Base-by-base conservation (phyloP, 2,329 filamentous ascomycete genomes). In the Penicillium sp. region DNA sequence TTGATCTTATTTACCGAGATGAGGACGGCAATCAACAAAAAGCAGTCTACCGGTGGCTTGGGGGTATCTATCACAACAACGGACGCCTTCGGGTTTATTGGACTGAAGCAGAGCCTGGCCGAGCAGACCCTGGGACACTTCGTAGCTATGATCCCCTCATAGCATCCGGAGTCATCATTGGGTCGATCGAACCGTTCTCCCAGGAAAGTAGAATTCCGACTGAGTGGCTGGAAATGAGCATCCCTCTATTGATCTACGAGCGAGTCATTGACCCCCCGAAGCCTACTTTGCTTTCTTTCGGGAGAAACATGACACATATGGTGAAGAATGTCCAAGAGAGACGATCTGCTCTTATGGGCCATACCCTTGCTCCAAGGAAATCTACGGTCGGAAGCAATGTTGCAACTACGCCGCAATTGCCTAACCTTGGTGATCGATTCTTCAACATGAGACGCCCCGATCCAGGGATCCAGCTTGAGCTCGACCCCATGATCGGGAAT, bases 31-130 rank as follows among this genome's bases (percentile, higher is more conserved):
- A 50, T 3, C 21, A 51, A 9, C 43, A 58, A 8, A 44, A 40
- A 2, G 70, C 65, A 6, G 50, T 49, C 1, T 75, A 74, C 49
- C 66, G 69, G 27, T 74, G 71, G 71, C 51, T 75, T 12, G 72
- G 72, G 0, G 71, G 71, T 1, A 65, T 74, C 12, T 75, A 74
- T 47, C 53, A 51, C 3, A 27, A 59, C 3, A 32, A 59, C 1
- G 18, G 21, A 1, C 57, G 62, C 17, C 63, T 61, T 18, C 64
- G 65, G 4, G 56, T 73, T 7, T 69, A 60, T 43, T 74, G 70
- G 70, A 63, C 49, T 4, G 67, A 72, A 33, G 42, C 53, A 4
- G 47, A 65, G 26, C 59, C 64, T 8, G 66, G 67, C 3, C 69
- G 70, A 48, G 9, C 15, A 4, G 56, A 62, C 5, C 32, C 30